Base-by-base conservation (phyloP, 495 filamentous ascomycete species). In the Xylaria nigripes region DNA sequence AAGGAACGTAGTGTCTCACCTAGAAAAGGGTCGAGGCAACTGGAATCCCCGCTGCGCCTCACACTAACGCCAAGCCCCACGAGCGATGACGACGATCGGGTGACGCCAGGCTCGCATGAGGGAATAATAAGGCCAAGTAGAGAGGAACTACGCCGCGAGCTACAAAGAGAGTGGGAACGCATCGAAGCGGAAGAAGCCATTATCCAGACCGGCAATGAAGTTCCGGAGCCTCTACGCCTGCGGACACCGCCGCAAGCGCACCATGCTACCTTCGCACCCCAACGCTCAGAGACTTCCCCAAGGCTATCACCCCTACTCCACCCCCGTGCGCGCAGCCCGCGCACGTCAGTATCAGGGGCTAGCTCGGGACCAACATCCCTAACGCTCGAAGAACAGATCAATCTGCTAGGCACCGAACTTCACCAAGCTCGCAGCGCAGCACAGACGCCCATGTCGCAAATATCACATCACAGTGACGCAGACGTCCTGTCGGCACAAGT, bases 131-230 rank as follows among this genome's bases (percentile, higher is more conserved):
- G 59, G 13, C 24, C 52, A 9, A 57, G 54, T 25, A 47, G 48
- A 25, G 57, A 60, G 21, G 51, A 55, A 36, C 38, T 62, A 23
- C 59, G 64, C 23, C 51, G 50, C 1, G 61, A 64, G 41, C 34
- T 64, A 0, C 61, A 64, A 3, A 54, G 42, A 2, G 64, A 64
- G 19, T 64, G 61, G 61, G 56, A 60, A 51, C 59, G 59, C 49
- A 56, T 64, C 56, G 24, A 49, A 55, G 56, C 58, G 47, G 50
- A 57, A 53, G 18, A 61, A 56, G 43, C 54, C 49, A 2, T 61
- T 48, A 40, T 27, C 2, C 38, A 38, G 12, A 9, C 21, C 15
- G 32, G 6, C 32, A 9, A 18, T 38, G 24, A n/a, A 3, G 30
- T 36, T 25, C 25, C 45, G 15, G 30, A 43, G 12, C 52, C 34